Evolutionary conservation across 768 basidiomycete species (phyloP), one percentile per base, ranked within the genome.

Genomic region (Daedalea quercina): DNA sequence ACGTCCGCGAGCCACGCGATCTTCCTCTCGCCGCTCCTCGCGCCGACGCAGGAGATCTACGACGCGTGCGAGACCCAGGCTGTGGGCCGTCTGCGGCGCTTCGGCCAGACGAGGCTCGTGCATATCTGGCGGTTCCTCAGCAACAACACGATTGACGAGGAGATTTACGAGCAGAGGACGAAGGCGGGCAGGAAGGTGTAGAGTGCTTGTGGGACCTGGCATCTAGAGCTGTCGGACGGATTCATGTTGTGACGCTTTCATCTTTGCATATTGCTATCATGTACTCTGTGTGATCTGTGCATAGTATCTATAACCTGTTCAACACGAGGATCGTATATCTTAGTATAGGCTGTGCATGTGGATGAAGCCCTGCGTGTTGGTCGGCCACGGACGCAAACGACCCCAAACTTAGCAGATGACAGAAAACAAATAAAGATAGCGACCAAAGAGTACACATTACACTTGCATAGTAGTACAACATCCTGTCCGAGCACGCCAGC

Each of bases 1-100:
- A 96, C 94, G 2, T 83, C 81, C 33, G 94, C 94, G 19, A 97
- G 94, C 69, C 92, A 94, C 64, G 94, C 92, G 34, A 86, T 96
- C 65, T 97, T 97, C 76, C 74, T 97, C 51, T 94, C 91, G 9
- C 94, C 94, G 9, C 77, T 97, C 35, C 85, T 94, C 34, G 84
- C 92, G 0, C 78, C 80, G 9, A 80, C 84, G 19, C 82, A 88
- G 66, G 86, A 94, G 67, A 85, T 87, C 44, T 96, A 95, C 64
- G 81, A 84, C 41, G 89, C 90, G 47, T 83, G 83, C 66, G 80
- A 87, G 70, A 86, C 88, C 8, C 84, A 93, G 69, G 87, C 90
- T 9, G 80, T 94, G 52, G 87, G 94, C 57, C 82, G 92, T 61
- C 70, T 89, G 66, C 81, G 88, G 57, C 80, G 92, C 33, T 94